Evolutionary conservation across 331 rosid genomes (phyloP).

Genomic region (Ulmus americana): DNA sequence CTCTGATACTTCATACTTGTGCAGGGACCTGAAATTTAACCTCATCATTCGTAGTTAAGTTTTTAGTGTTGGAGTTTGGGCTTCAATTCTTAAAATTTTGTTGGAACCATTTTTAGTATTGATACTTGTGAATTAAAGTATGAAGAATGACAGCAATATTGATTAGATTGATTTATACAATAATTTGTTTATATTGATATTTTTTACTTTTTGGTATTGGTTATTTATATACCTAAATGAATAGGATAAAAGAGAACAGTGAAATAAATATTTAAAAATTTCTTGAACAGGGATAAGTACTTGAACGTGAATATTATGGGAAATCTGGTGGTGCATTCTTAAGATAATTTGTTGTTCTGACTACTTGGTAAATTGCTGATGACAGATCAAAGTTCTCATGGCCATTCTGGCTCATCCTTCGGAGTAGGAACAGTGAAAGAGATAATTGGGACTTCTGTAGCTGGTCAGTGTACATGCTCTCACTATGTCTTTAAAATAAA

Average conservation of each 20-base stretch:
- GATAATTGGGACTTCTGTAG: slow-evolving; percentile 31
- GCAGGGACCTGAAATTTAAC: background rate
- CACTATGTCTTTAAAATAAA: slow-evolving; percentile 4
- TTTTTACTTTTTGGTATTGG: too few relatives aligned
- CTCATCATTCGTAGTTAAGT: background rate
- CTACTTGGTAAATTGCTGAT: slow-evolving; percentile 20
- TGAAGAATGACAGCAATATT: background rate
- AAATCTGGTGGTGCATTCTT: background rate
- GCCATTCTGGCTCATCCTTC: slow-evolving; percentile 53
- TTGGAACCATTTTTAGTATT: background rate
- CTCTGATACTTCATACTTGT: background rate
- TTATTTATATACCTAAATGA: background rate
- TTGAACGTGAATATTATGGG: background rate
- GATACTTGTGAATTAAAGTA: background rate
- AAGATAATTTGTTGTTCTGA: background rate
- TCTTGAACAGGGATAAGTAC: background rate
- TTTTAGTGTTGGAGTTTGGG: too few relatives aligned
- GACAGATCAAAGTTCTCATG: slow-evolving; percentile 42
- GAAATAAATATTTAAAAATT: background rate
- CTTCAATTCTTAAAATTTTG: background rate
- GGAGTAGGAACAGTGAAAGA: slow-evolving; percentile 38
- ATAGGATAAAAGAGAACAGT: background rate
- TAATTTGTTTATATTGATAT: too few relatives aligned
- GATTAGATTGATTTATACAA: background rate
- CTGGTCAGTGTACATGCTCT: slow-evolving; percentile 40